Percentiles rank a stretch among this genome's conserved stretches.
Evolutionary conservation across 495 filamentous ascomycete species (phyloP).

Genomic region (Jackrogersella multiformis): DNA sequence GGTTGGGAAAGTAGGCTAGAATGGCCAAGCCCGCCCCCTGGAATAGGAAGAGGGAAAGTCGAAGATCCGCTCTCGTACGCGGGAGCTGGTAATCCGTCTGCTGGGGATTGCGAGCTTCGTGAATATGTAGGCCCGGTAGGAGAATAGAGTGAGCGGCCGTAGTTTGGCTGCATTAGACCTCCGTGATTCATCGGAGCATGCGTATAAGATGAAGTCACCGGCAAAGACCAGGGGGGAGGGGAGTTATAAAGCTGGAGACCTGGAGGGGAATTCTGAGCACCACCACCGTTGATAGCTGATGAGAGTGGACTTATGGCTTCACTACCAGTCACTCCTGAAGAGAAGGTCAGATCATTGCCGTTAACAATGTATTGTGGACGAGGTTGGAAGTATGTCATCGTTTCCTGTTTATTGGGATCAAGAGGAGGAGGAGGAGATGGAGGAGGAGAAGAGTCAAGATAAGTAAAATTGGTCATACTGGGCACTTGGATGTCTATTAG

Average conservation of each 20-base stretch:
- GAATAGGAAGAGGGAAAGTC: constrained; percentile 49
- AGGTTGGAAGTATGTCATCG: background rate
- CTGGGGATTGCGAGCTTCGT: constrained; percentile 49
- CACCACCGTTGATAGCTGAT: constrained; percentile 65
- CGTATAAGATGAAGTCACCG: constrained; percentile 62
- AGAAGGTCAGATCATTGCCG: constrained; percentile 57
- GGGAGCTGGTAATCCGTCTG: constrained; percentile 38
- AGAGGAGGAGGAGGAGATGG: background rate
- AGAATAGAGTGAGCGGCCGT: constrained; percentile 63
- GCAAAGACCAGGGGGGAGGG: constrained; percentile 60
- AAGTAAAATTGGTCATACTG: constrained; percentile 40
- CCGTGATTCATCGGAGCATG: constrained; percentile 59
- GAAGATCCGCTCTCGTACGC: constrained; percentile 47
- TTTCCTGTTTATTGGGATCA: background rate
- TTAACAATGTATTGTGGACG: background rate
- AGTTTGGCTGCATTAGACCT: constrained; percentile 46
- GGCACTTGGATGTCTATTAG: constrained; percentile 41
- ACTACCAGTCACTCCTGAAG: constrained; percentile 56
- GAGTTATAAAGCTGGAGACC: constrained; percentile 58
- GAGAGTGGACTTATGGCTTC: constrained; percentile 70
- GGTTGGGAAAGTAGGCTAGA: constrained; percentile 44
- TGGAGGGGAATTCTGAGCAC: constrained; percentile 60
- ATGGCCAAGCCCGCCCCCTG: constrained; percentile 36
- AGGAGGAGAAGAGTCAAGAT: background rate
- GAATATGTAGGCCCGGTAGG: constrained; percentile 54